Conservation (phyloP, 148 eudicot genomes). For the Persicaria maculosa region DNA sequence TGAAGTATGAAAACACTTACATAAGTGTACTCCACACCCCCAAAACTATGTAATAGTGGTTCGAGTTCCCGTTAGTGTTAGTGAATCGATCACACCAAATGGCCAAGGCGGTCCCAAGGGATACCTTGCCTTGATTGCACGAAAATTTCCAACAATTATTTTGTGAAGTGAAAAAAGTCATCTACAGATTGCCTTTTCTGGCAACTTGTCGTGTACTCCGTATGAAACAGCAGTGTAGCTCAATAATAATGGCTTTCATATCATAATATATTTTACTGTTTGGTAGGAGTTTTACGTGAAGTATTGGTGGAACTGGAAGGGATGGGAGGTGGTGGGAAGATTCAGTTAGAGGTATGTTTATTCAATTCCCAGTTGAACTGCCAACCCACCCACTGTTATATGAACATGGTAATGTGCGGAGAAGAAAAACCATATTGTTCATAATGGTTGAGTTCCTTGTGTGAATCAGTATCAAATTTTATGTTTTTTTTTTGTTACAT, state of each 20-base stretch:
- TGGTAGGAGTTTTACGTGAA: conserved; percentile 63
- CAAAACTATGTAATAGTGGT: too few relatives aligned
- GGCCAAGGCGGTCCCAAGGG: too few relatives aligned
- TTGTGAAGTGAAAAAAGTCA: background rate
- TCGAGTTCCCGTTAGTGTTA: too few relatives aligned
- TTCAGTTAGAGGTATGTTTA: conserved; percentile 74
- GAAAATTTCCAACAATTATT: background rate
- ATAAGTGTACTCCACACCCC: too few relatives aligned
- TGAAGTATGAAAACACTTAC: too few relatives aligned
- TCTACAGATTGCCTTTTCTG: background rate
- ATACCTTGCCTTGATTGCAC: too few relatives aligned
- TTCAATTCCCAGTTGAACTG: background rate
- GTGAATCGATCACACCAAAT: too few relatives aligned
- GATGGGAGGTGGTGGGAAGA: conserved; percentile 99
- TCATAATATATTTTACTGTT: conserved; percentile 3
- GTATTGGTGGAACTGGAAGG: conserved; percentile 93
- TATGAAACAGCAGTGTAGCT: background rate
- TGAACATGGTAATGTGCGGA: background rate
- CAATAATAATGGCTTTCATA: background rate
- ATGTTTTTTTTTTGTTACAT: background rate
- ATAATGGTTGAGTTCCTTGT: background rate
- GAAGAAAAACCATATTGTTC: background rate
- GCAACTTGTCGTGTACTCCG: background rate
- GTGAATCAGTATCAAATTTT: background rate
- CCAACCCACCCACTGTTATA: background rate